phyloP scores from a whole-genome alignment of 768 basidiomycete genomes.

The Leccinum uliginosum region DNA sequence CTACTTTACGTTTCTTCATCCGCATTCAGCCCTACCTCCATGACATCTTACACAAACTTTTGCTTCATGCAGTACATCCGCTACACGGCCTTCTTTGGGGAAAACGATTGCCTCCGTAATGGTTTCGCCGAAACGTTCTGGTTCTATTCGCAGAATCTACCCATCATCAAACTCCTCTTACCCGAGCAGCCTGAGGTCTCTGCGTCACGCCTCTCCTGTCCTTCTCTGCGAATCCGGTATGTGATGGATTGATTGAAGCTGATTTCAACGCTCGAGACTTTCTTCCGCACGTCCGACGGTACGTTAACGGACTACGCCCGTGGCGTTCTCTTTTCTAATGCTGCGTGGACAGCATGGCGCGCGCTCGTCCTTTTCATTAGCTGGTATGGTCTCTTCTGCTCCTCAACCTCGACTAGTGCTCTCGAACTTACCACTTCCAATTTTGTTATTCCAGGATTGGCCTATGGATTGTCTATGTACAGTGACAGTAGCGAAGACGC shows the following conservation, averaged over 20 bases:
- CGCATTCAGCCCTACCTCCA: conserved; percentile 67
- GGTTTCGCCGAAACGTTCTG: conserved; percentile 81
- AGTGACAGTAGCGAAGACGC: conserved; percentile 41
- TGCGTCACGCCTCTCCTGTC: conserved; percentile 64
- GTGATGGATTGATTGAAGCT: conserved; percentile 43
- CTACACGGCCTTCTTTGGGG: conserved; percentile 56
- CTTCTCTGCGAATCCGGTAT: conserved; percentile 49
- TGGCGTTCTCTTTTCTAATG: conserved; percentile 75
- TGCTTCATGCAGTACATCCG: conserved; percentile 82
- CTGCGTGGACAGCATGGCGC: conserved; percentile 78
- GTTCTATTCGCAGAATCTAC: conserved; percentile 80
- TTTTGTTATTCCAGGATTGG: conserved; percentile 47
- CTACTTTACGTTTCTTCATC: conserved; percentile 82
- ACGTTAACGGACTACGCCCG: conserved; percentile 70
- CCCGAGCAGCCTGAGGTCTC: conserved; percentile 67
- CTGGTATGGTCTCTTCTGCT: conserved; percentile 41
- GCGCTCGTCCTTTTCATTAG: conserved; percentile 62
- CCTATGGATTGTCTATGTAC: conserved; percentile 63
- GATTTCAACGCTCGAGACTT: conserved; percentile 61
- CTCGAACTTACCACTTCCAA: not conserved
- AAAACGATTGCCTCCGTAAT: conserved; percentile 46
- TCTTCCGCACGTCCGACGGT: conserved; percentile 62
- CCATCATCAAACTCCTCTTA: conserved; percentile 75
- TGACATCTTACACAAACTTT: conserved; percentile 80
- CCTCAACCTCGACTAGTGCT: not conserved